Conservation (phyloP, 768 basidiomycete species). For the Leccinum subtestaceum region DNA sequence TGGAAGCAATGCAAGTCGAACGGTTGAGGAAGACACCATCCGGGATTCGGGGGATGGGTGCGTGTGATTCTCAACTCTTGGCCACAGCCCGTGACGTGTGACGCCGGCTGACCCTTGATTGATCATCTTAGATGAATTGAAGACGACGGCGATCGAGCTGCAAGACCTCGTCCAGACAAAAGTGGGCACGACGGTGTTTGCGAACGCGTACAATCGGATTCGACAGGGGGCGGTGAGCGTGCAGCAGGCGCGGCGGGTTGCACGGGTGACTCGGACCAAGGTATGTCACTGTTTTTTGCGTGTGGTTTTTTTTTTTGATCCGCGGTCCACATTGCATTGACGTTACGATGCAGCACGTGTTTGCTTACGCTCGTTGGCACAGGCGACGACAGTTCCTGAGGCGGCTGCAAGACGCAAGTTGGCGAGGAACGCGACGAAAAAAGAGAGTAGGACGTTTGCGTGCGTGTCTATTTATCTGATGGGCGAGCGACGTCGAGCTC, state of each 20-base stretch:
- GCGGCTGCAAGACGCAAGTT: slow-evolving; percentile 72
- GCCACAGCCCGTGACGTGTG: slow-evolving; percentile 2
- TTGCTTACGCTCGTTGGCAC: slow-evolving; percentile 16
- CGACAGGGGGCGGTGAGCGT: slow-evolving; percentile 66
- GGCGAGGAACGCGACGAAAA: slow-evolving; percentile 71
- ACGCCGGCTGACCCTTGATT: not conserved
- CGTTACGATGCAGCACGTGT: not conserved
- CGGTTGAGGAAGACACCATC: slow-evolving; percentile 81
- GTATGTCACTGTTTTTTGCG: slow-evolving; percentile 32
- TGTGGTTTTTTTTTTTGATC: not conserved
- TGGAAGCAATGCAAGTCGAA: slow-evolving; percentile 58
- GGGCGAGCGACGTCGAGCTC: not conserved
- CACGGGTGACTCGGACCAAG: slow-evolving; percentile 48
- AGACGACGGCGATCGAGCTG: slow-evolving; percentile 74
- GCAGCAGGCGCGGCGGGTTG: slow-evolving; percentile 68
- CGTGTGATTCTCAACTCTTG: slow-evolving; percentile 15
- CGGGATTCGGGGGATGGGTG: slow-evolving; percentile 76
- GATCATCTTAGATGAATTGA: slow-evolving; percentile 65
- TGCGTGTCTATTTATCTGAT: slow-evolving; percentile 37
- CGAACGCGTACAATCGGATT: slow-evolving; percentile 74
- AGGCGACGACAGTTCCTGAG: slow-evolving; percentile 71
- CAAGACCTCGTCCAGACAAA: slow-evolving; percentile 84
- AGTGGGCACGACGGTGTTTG: slow-evolving; percentile 86
- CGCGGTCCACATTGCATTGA: not conserved
- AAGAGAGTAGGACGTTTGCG: slow-evolving; percentile 62